These are phyloP conservation scores for Penicillium digitatum DNA, from an alignment of 2,329 filamentous ascomycete species.

Conservation along the genomic window DNA sequence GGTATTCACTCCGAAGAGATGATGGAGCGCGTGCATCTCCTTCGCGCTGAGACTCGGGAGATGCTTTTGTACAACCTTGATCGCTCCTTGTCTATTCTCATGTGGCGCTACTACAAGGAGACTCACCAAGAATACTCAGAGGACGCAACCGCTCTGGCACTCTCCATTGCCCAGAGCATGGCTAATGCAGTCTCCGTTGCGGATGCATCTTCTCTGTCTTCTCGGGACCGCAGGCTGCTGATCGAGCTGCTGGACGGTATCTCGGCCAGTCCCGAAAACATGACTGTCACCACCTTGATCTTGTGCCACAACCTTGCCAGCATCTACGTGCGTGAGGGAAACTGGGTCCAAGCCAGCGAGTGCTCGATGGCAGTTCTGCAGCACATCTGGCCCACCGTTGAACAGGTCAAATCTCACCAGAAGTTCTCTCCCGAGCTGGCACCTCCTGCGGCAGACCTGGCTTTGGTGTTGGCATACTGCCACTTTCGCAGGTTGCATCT, in stretches of 20 bases:
- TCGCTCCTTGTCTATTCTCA: constrained; percentile 29
- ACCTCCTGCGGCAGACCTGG: constrained; percentile 32
- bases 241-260: constrained; percentile 33
- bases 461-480: constrained; percentile 33
- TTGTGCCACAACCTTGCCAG: constrained; percentile 33
- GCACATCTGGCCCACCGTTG: constrained; percentile 33
- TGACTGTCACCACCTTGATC: constrained; percentile 27
- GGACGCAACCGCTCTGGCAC: constrained; percentile 29
- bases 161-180: constrained; percentile 28
- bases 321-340: constrained; percentile 31
- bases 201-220: constrained; percentile 20
- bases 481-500: constrained; percentile 34
- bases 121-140: constrained; percentile 29
- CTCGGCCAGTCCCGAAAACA: constrained; percentile 24
- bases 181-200: constrained; percentile 22
- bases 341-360: constrained; percentile 31
- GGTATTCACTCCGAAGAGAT: constrained; percentile 31
- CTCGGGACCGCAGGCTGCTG: constrained; percentile 29
- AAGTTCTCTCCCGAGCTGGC: constrained; percentile 31
- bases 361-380: constrained; percentile 30
- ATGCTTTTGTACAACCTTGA: constrained; percentile 34
- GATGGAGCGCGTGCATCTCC: constrained; percentile 29
- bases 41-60: constrained; percentile 31
- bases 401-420: constrained; percentile 28
- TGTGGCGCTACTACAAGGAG: constrained; percentile 37